A percentile compares a stretch with the other conserved stretches of the same genome.
Evolutionary conservation across 768 basidiomycete genomes (phyloP).

Genomic region (Amyloporia xantha): DNA sequence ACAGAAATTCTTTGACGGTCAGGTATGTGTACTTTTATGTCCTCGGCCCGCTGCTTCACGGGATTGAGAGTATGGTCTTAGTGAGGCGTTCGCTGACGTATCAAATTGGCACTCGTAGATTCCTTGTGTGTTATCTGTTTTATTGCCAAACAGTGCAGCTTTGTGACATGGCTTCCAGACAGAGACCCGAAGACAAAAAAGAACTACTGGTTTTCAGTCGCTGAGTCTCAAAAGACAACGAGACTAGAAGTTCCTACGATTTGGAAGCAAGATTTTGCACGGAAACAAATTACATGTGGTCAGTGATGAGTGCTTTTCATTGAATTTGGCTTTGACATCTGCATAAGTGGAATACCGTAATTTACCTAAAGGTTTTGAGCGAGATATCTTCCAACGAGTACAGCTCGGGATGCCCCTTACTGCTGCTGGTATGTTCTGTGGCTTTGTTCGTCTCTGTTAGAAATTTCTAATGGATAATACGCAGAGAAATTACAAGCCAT

Average conservation of each 20-base stretch:
- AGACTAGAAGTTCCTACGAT: constrained; percentile 47
- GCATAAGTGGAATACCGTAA: constrained; percentile 63
- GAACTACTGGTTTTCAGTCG: constrained; percentile 53
- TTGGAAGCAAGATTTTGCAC: constrained; percentile 44
- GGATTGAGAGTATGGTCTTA: too few species aligned
- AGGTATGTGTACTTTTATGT: constrained; percentile 22
- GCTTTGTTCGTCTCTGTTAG: neutral
- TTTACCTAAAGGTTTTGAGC: constrained; percentile 50
- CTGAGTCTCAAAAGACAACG: constrained; percentile 36
- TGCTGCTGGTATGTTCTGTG: constrained; percentile 58
- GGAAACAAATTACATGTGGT: constrained; percentile 66
- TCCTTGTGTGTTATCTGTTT: constrained; percentile 36
- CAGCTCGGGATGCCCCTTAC: constrained; percentile 74
- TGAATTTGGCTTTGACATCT: neutral
- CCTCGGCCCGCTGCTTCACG: too few species aligned
- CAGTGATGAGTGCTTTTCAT: constrained; percentile 17
- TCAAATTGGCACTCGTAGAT: constrained; percentile 33
- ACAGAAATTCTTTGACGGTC: constrained; percentile 41
- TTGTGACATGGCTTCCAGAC: constrained; percentile 35
- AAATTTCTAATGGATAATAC: neutral
- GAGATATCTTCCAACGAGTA: constrained; percentile 79
- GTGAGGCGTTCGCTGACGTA: too few species aligned
- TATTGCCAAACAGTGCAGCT: constrained; percentile 10
- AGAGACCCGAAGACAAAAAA: constrained; percentile 52
- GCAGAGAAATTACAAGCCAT: constrained; percentile 79